Conservation (phyloP, 2,329 filamentous ascomycete genomes). For the Clarireedia homoeocarpa region DNA sequence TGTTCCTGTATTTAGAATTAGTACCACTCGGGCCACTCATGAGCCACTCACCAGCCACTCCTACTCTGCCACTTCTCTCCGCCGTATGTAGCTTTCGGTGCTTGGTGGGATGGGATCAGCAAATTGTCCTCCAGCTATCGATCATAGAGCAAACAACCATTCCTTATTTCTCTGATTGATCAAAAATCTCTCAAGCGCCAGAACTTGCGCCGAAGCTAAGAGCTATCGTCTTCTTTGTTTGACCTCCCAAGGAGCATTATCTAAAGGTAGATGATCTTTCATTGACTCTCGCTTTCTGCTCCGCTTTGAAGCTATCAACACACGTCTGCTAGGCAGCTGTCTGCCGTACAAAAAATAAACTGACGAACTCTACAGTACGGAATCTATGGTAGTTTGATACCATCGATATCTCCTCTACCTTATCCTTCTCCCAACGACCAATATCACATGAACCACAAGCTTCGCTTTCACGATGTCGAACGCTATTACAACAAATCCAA, state of each 20-base stretch:
- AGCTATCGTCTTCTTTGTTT: no score
- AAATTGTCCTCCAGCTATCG: no score
- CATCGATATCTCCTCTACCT: background rate
- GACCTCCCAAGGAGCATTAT: no score
- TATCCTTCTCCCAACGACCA: background rate
- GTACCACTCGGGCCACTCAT: no score
- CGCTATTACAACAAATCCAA: conserved; percentile 23
- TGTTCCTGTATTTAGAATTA: background rate
- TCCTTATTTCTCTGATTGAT: no score
- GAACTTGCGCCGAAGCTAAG: no score
- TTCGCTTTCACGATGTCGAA: conserved; percentile 13
- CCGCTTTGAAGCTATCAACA: background rate
- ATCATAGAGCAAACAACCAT: no score
- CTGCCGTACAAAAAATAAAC: background rate
- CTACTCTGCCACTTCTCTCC: no score
- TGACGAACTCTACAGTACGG: background rate
- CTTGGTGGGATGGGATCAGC: background rate
- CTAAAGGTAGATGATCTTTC: no score
- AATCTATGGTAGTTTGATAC: conserved; percentile 1
- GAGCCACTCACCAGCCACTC: no score
- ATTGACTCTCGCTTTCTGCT: background rate
- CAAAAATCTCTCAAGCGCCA: no score
- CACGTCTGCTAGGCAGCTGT: background rate
- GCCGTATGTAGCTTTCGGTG: background rate
- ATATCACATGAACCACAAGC: background rate